Evolutionary conservation across 129 eudicot genomes (phyloP).

Genomic region (Solidago caesia): DNA sequence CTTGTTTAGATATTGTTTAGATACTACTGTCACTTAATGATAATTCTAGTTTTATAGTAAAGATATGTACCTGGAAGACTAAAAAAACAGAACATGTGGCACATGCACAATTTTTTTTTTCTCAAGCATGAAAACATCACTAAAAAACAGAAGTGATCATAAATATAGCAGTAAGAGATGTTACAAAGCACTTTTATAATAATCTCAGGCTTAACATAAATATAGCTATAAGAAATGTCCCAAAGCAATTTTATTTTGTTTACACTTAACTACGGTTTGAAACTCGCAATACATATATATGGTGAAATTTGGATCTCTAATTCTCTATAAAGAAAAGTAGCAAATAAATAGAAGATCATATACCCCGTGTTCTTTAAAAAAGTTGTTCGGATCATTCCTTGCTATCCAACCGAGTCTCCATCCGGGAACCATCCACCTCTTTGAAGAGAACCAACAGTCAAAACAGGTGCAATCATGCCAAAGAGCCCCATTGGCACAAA

Average conservation of each 20-base stretch:
- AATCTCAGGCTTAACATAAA: neutral
- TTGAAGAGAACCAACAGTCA: conserved; percentile 60
- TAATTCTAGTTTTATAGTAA: too few relatives aligned
- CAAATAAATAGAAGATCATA: conserved; percentile 1
- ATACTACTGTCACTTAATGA: too few relatives aligned
- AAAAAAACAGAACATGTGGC: too few relatives aligned
- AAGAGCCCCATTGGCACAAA: conserved; percentile 57
- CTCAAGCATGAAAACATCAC: too few relatives aligned
- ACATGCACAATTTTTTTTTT: too few relatives aligned
- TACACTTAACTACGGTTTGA: too few relatives aligned
- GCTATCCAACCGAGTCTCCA: conserved; percentile 67
- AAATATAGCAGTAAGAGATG: too few relatives aligned
- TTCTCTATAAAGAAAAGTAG: neutral
- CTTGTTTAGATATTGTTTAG: too few relatives aligned
- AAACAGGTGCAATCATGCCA: conserved; percentile 50
- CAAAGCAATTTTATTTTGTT: too few relatives aligned
- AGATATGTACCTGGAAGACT: too few relatives aligned
- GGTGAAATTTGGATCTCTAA: neutral
- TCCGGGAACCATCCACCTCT: conserved; percentile 65
- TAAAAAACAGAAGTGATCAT: too few relatives aligned
- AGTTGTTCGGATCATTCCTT: conserved; percentile 40
- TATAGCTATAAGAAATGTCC: neutral
- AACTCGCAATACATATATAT: neutral
- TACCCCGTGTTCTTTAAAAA: conserved; percentile 46
- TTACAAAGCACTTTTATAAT: too few relatives aligned